Evolutionary conservation across 805 yeast genomes (phyloP), one percentile per base, ranked within the genome.

Genomic region (Hanseniaspora osmophila): DNA sequence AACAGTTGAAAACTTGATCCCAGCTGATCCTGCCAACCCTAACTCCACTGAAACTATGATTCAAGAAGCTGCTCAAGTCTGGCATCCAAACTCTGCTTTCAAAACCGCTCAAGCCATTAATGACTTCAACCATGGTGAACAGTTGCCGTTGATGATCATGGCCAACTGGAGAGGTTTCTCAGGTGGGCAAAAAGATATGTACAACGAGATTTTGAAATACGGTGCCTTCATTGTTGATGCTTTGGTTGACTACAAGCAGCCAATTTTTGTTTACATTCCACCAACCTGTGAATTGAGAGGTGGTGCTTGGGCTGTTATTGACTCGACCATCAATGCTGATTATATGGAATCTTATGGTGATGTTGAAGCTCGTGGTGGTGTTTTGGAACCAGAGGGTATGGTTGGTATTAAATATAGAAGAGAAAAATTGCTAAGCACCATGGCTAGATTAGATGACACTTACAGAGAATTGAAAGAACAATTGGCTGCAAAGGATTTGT

Each of bases 121-220:
- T 53, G 98, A 92, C 63, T 92, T 92, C 78, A 92, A 92, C 74
- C 71, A 86, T 61, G 99, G 99, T 73, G 99, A 92, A 67, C 90
- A 88, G 67, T 74, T 92, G 60, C 99, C 99, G 52, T 73, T 92
- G 65, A 84, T 92, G 94, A 86, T 92, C 54, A 70, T 92, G 56
- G 98, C 98, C 49, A 92, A 92, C 77, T 92, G 99, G 99, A 84
- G 99, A 79, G 99, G 99, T 60, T 92, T 92, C 79, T 86, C 96
- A 54, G 98, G 99, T 73, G 98, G 99, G 64, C 99, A 92, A 73
- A 84, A 96, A 63, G 99, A 92, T 67, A 92, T 92, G 99, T 94
- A 83, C 75, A 86, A 88, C 59, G 99, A 92, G 70, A 94, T 92
- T 40, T 79, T 92, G 70, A 92, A 92, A 67, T 92, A 84, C 62